Evolutionary conservation across 1,284 basidiomycete species (phyloP).

Genomic region (Cystobasidium pallidum): DNA sequence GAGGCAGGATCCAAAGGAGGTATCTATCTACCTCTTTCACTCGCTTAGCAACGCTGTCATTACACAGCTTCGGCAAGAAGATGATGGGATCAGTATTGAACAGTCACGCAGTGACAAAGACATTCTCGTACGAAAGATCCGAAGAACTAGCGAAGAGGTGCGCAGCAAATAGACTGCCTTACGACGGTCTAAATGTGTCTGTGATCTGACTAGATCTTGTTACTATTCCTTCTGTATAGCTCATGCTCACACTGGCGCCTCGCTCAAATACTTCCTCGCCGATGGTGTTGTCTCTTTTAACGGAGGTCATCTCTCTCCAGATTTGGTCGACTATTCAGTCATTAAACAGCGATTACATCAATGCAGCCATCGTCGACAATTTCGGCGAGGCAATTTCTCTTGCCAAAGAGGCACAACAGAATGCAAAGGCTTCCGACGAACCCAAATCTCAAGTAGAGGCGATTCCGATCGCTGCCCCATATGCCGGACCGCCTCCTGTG

Average conservation of each 20-base stretch:
- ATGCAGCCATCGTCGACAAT: conserved; percentile 32
- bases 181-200: neutral
- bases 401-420: conserved; percentile 36
- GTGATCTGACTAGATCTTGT: neutral
- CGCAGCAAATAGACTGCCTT: neutral
- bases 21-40: conserved; percentile 46
- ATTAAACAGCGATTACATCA: conserved; percentile 42
- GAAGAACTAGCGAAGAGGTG: conserved; percentile 39
- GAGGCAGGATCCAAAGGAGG: conserved; percentile 43
- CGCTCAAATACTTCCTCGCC: conserved; percentile 22
- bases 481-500: conserved; percentile 1
- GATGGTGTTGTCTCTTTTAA: conserved; percentile 30
- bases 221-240: neutral
- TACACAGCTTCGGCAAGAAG: conserved; percentile 24
- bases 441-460: neutral
- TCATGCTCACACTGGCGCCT: conserved; percentile 37
- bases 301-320: conserved; percentile 42
- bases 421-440: neutral
- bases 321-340: conserved; percentile 43
- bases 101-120: conserved; percentile 27
- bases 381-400: conserved; percentile 32
- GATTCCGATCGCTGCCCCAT: neutral
- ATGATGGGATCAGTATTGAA: neutral
- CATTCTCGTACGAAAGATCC: conserved; percentile 22
- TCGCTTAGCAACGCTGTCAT: conserved; percentile 42